A percentile compares a stretch with the other conserved stretches of the same genome.
Conservation (phyloP, 1,139 yeast genomes). For the Scheffersomyces insectosa region DNA sequence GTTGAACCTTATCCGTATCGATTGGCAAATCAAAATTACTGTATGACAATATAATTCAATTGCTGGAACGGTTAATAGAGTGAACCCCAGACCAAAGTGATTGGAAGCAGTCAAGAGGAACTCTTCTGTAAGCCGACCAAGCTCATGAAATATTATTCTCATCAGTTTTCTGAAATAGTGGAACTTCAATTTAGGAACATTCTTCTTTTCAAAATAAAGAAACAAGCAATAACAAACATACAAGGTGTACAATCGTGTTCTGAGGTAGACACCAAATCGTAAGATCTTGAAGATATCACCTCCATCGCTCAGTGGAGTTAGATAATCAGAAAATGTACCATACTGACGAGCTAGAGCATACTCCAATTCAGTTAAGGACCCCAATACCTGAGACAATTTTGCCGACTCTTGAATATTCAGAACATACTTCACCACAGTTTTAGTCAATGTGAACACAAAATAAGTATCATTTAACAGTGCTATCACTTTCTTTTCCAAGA, state of each 20-base stretch:
- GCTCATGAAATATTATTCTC: constrained; percentile 16
- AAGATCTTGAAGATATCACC: background rate
- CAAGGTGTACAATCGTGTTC: constrained; percentile 11
- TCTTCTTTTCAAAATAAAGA: constrained; percentile 21
- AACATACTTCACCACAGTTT: constrained; percentile 3
- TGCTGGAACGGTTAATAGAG: constrained; percentile 5
- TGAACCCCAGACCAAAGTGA: constrained; percentile 10
- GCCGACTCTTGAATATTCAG: constrained; percentile 6
- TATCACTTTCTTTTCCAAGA: constrained; percentile 19
- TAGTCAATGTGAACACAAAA: background rate
- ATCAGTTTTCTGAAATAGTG: constrained; percentile 22
- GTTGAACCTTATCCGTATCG: constrained; percentile 5
- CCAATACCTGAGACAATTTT: constrained; percentile 7
- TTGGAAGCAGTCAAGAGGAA: constrained; percentile 5
- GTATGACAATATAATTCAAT: constrained; percentile 2
- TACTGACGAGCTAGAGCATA: constrained; percentile 5
- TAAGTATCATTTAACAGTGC: constrained; percentile 8
- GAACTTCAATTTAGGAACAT: constrained; percentile 15
- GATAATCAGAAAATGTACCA: background rate
- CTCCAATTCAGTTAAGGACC: constrained; percentile 8
- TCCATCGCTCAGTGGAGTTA: background rate
- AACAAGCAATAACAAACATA: constrained; percentile 21
- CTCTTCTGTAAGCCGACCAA: constrained; percentile 6
- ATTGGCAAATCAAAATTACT: background rate
- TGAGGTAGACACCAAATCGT: constrained; percentile 1